Evolutionary conservation across 306 rosid genomes (phyloP).

Genomic region (Glycine soja): DNA sequence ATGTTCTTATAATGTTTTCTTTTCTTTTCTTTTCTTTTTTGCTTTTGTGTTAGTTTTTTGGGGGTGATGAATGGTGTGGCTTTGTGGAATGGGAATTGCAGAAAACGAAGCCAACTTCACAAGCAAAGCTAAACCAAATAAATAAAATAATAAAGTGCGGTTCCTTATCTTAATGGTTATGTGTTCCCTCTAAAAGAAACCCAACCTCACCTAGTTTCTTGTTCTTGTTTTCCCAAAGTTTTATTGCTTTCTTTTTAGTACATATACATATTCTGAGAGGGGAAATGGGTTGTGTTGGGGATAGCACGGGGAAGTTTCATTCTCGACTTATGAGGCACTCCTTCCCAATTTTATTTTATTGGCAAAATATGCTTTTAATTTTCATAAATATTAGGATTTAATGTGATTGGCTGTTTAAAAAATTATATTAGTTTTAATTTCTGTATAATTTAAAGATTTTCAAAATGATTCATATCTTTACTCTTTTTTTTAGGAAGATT

Average conservation of each 20-base stretch:
- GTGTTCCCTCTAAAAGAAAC: constrained; percentile 49
- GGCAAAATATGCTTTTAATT: background rate
- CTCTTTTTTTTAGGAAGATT: background rate
- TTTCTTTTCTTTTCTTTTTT: background rate
- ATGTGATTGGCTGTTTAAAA: background rate
- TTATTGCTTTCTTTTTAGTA: constrained; percentile 26
- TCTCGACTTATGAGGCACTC: no score
- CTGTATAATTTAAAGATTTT: background rate
- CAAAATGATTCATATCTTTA: background rate
- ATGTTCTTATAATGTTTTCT: constrained; percentile 12
- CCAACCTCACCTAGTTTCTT: constrained; percentile 40
- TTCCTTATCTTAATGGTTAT: constrained; percentile 52
- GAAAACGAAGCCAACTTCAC: constrained; percentile 51
- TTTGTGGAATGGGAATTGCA: constrained; percentile 45
- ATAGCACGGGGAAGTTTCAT: background rate
- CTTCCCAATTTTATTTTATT: no score
- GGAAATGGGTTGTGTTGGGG: background rate
- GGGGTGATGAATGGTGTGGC: constrained; percentile 30
- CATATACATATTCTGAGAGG: background rate
- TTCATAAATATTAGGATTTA: background rate
- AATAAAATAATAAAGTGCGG: constrained; percentile 36
- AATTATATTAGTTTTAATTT: no score
- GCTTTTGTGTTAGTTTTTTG: constrained; percentile 47
- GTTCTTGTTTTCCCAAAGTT: constrained; percentile 42
- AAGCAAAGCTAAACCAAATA: constrained; percentile 56